Evolutionary conservation across 257 asterid species (phyloP).

Genomic region (Linaria vulgaris): DNA sequence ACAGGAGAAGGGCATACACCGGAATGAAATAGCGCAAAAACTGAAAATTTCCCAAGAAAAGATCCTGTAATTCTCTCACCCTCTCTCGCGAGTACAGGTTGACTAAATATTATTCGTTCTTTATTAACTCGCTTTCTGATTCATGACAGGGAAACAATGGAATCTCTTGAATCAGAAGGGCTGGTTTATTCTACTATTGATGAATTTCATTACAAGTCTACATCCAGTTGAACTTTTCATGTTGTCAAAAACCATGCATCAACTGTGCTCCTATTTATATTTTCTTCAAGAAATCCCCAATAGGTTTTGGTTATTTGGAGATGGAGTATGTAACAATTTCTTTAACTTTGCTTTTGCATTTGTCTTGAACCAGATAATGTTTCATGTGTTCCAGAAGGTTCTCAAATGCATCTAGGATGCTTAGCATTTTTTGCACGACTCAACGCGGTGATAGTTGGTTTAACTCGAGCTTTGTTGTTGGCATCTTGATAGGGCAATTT

Average conservation of each 20-base stretch:
- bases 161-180: conserved; percentile 69
- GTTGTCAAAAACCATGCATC: background rate
- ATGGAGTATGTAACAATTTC: background rate
- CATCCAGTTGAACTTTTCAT: conserved; percentile 26
- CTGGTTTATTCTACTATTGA: conserved; percentile 74
- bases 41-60: conserved; percentile 66
- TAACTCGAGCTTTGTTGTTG: too few relatives aligned
- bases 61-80: conserved; percentile 43
- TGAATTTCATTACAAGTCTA: conserved; percentile 77
- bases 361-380: background rate
- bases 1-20: conserved; percentile 64
- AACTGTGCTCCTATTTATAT: background rate
- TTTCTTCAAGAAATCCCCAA: background rate
- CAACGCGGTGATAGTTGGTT: too few relatives aligned
- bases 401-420: too few relatives aligned
- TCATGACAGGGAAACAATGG: conserved; percentile 56
- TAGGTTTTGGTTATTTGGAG: background rate
- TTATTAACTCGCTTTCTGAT: background rate
- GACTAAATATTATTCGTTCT: background rate
- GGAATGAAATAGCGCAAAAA: conserved; percentile 60
- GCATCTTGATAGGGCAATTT: too few relatives aligned
- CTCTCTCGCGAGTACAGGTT: conserved; percentile 10
- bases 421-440: too few relatives aligned
- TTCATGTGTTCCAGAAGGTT: background rate
- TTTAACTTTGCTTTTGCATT: background rate